A percentile compares a stretch with the other conserved stretches of the same genome.
These are phyloP conservation scores for Eleusine coracana DNA, from an alignment of 176 grass and related monocot species.

Conservation along the genomic window DNA sequence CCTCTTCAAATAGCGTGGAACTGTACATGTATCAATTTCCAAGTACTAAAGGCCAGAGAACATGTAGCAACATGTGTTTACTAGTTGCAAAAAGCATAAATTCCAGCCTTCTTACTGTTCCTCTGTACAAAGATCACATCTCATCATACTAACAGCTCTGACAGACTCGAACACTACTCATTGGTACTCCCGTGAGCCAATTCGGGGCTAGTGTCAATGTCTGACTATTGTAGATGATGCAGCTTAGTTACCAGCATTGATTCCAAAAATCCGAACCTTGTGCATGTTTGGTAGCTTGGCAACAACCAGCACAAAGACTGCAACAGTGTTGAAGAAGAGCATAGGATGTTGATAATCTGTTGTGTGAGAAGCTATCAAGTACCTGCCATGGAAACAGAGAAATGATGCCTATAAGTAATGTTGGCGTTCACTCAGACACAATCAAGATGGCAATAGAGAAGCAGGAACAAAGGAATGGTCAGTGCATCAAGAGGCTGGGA, in stretches of 20 bases:
- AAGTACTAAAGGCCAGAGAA: conserved; percentile 23
- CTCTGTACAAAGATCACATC: conserved; percentile 61
- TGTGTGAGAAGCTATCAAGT: conserved; percentile 65
- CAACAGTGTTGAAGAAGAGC: conserved; percentile 66
- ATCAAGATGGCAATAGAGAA: background rate
- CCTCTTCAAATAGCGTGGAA: background rate
- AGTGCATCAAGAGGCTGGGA: background rate
- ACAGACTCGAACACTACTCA: conserved; percentile 35
- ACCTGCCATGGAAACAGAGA: conserved; percentile 44
- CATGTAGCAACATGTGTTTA: conserved; percentile 40
- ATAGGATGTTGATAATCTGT: conserved; percentile 64
- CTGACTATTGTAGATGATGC: background rate
- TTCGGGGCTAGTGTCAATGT: conserved; percentile 29
- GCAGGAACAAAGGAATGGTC: background rate
- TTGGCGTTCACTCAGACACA: background rate
- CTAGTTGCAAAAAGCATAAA: conserved; percentile 42
- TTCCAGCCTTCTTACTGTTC: conserved; percentile 35
- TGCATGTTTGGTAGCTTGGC: conserved; percentile 72
- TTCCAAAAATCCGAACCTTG: conserved; percentile 72
- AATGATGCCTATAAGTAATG: conserved; percentile 8
- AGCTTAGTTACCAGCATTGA: conserved; percentile 57
- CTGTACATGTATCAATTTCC: conserved; percentile 26
- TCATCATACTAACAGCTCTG: conserved; percentile 45
- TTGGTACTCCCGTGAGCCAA: background rate
- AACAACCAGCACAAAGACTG: conserved; percentile 56